Evolutionary conservation across 1,284 basidiomycete species (phyloP).

Genomic region (Coniophora puteana): DNA sequence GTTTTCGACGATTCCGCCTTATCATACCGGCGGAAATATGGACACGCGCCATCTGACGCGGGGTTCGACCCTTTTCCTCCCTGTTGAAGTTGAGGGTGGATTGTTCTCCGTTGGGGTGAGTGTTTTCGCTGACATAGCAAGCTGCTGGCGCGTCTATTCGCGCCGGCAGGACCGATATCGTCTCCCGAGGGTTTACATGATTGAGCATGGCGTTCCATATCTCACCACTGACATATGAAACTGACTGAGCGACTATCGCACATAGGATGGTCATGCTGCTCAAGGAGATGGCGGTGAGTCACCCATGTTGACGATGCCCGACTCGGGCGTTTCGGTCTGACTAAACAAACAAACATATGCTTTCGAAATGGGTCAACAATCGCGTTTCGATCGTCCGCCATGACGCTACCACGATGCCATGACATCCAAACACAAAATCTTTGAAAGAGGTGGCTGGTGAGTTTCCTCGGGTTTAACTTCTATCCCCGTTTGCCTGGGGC

Average conservation of each 20-base stretch:
- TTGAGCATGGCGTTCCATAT: no score
- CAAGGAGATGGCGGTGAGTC: slow-evolving; percentile 61
- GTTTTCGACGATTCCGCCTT: slow-evolving; percentile 60
- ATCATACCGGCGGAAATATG: slow-evolving; percentile 57
- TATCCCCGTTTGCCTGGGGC: neutral
- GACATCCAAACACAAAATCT: no score
- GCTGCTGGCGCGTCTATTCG: neutral
- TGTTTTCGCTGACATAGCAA: slow-evolving; percentile 4
- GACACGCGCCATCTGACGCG: slow-evolving; percentile 53
- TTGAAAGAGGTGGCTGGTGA: slow-evolving; percentile 60
- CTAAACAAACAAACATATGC: no score
- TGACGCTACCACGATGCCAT: no score
- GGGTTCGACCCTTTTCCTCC: slow-evolving; percentile 53
- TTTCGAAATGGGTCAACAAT: no score
- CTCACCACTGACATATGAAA: neutral
- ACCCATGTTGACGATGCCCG: neutral
- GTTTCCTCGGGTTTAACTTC: slow-evolving; percentile 15
- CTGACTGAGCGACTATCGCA: neutral
- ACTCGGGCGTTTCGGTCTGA: no score
- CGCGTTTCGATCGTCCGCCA: no score
- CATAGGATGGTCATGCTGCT: slow-evolving; percentile 59
- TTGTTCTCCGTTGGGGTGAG: slow-evolving; percentile 58
- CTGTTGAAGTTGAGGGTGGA: slow-evolving; percentile 57
- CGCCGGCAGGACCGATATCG: neutral
- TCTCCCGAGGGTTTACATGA: no score